Evolutionary conservation across 1,139 yeast species (phyloP), one percentile per base, ranked within the genome.

Genomic region (Blastobotrys persicus): DNA sequence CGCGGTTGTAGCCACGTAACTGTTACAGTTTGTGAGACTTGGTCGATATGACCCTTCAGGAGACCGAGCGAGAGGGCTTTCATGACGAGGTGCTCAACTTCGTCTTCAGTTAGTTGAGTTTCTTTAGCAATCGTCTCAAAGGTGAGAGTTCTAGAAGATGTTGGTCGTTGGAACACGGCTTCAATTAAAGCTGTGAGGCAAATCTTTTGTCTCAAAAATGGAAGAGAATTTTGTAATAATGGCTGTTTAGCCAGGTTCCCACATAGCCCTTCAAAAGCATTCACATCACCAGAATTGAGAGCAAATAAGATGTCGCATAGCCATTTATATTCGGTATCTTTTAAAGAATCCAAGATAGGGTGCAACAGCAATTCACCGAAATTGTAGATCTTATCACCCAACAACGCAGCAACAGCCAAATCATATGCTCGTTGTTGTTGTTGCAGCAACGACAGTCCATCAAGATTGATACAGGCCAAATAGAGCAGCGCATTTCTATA

Each of bases 1-100:
- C 98, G 79, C 49, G 98, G 98, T 72, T 92, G 98, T 55, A 91
- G 83, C 98, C 98, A 92, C 18, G 88, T 82, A 48, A 92, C 83
- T 26, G 85, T 81, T 55, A 92, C 87, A 11, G 83, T 71, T 64
- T 84, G 80, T 49, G 81, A 80, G 45, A 89, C 88, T 71, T 92
- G 96, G 66, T 92, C 95, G 61, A 92, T 92, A 48, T 79, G 76
- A 7, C 98, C 98, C 68, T 82, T 81, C 60, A 92, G 78, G 59
- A 94, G 76, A 16, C 87, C 87, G 54, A 92, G 73, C 52, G 94
- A 82, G 56, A 94, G 80, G 44, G 97, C 92, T 72, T 88, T 88
- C 83, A 94, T 92, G 41, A 92, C 85, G 63, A 92, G 75, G 61
- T 84, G 86, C 71, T 94, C 98, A 40, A 94, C 95, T 58, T 85